Percentiles rank a stretch among this genome's conserved stretches.
Evolutionary conservation across 2,329 filamentous ascomycete genomes (phyloP).

Genomic region (Erysiphe pulchra): DNA sequence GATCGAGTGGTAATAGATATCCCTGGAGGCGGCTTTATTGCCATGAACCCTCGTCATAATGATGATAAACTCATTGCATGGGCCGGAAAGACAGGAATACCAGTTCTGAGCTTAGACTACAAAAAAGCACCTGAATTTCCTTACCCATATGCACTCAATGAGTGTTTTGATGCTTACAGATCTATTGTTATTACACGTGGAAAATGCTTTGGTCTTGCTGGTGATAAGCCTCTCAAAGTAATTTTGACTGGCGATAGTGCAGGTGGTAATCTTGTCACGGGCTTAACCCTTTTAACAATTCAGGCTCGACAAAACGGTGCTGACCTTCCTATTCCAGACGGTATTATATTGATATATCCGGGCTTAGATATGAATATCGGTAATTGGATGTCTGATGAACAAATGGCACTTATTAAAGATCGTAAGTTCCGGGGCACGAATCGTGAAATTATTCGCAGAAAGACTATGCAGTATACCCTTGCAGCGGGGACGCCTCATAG

Average conservation of each 20-base stretch:
- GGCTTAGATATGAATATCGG: conserved; percentile 90
- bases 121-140: conserved; percentile 64
- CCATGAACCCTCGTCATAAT: conserved; percentile 83
- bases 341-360: conserved; percentile 69
- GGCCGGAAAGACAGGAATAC: conserved; percentile 72
- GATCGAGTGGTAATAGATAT: conserved; percentile 66
- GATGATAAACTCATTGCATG: conserved; percentile 87
- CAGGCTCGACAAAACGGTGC: conserved; percentile 38
- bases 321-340: conserved; percentile 47
- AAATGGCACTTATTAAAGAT: conserved; percentile 83
- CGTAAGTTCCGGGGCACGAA: conserved; percentile 56
- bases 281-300: conserved; percentile 69
- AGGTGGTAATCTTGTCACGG: conserved; percentile 56
- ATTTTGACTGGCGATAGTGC: conserved; percentile 60
- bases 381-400: conserved; percentile 97
- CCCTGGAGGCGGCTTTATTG: conserved; percentile 83
- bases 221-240: conserved; percentile 35
- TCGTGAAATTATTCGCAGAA: conserved; percentile 49
- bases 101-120: conserved; percentile 79
- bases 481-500: conserved; percentile 62
- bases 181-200: conserved; percentile 47
- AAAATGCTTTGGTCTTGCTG: conserved; percentile 49
- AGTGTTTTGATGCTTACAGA: conserved; percentile 68
- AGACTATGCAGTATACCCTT: conserved; percentile 71
- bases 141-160: conserved; percentile 65